Evolutionary conservation across 495 filamentous ascomycete genomes (phyloP).

Genomic region (Aspergillus campestris): DNA sequence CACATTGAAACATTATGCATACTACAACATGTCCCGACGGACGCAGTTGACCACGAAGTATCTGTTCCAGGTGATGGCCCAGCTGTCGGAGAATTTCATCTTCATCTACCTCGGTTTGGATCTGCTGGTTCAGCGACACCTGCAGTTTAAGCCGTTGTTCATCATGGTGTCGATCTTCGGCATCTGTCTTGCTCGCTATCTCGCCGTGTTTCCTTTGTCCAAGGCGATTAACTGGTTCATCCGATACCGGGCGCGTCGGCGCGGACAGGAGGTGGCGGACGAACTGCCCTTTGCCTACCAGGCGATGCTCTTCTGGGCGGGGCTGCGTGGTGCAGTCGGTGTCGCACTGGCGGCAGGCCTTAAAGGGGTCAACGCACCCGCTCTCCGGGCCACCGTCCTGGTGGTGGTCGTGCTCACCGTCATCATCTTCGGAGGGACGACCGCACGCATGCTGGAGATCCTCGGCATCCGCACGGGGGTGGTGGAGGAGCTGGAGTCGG

Average conservation of each 20-base stretch:
- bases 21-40: constrained; percentile 98
- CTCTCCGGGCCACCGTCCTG: constrained; percentile 82
- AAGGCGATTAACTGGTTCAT: constrained; percentile 89
- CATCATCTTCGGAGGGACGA: constrained; percentile 97
- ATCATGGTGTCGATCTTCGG: constrained; percentile 86
- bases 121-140: constrained; percentile 76
- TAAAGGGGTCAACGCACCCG: constrained; percentile 62
- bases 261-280: constrained; percentile 72
- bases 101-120: constrained; percentile 97
- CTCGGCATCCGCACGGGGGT: constrained; percentile 89
- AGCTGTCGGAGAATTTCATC: constrained; percentile 97
- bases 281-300: constrained; percentile 91
- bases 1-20: constrained; percentile 96
- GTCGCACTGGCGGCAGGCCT: constrained; percentile 92
- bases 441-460: constrained; percentile 97
- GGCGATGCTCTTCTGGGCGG: constrained; percentile 98
- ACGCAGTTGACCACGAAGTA: constrained; percentile 98
- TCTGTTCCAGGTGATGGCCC: constrained; percentile 88
- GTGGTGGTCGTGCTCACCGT: constrained; percentile 97
- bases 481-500: constrained; percentile 90
- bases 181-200: constrained; percentile 85
- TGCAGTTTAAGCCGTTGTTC: constrained; percentile 92
- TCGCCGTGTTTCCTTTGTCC: constrained; percentile 89
- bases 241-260: constrained; percentile 73
- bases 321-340: constrained; percentile 89